Evolutionary conservation across 1,284 basidiomycete genomes (phyloP).

Genomic region (Prillingera fragicola): DNA sequence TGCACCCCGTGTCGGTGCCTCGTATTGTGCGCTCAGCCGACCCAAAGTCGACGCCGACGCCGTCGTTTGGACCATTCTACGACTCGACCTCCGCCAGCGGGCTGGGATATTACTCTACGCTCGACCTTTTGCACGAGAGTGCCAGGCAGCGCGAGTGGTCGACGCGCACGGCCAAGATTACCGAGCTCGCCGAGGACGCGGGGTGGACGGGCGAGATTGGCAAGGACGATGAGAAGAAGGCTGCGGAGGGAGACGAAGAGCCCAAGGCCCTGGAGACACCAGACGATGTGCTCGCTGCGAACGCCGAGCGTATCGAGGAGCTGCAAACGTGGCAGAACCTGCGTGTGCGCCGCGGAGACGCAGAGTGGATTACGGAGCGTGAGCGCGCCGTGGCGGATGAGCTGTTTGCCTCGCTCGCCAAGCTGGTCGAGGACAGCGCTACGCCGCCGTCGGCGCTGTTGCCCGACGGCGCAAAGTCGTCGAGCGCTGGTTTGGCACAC

Average conservation of each 20-base stretch:
- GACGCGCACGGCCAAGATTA: constrained; percentile 1
- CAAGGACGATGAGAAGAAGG: neutral
- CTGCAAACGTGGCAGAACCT: constrained; percentile 38
- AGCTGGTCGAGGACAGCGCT: constrained; percentile 15
- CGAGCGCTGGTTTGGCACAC: constrained; percentile 30
- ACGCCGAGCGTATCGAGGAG: constrained; percentile 32
- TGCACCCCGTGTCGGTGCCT: constrained; percentile 4
- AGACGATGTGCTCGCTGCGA: constrained; percentile 28
- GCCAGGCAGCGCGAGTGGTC: constrained; percentile 24
- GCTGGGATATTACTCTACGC: constrained; percentile 31
- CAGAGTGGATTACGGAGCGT: constrained; percentile 19
- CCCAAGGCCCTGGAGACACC: constrained; percentile 14
- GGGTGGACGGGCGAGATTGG: constrained; percentile 8
- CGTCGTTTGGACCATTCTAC: constrained; percentile 34
- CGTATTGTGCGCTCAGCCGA: neutral
- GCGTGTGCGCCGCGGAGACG: constrained; percentile 24
- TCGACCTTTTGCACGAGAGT: constrained; percentile 37
- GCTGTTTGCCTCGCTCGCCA: constrained; percentile 28
- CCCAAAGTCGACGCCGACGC: constrained; percentile 26
- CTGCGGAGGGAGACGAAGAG: neutral
- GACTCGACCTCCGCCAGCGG: constrained; percentile 30
- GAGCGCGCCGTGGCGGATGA: constrained; percentile 34
- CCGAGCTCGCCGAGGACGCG: constrained; percentile 3
- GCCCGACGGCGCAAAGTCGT: neutral
- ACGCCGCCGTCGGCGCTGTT: constrained; percentile 11